Evolutionary conservation across 2,329 filamentous ascomycete species (phyloP).

Genomic region (Verticillium isaacii): DNA sequence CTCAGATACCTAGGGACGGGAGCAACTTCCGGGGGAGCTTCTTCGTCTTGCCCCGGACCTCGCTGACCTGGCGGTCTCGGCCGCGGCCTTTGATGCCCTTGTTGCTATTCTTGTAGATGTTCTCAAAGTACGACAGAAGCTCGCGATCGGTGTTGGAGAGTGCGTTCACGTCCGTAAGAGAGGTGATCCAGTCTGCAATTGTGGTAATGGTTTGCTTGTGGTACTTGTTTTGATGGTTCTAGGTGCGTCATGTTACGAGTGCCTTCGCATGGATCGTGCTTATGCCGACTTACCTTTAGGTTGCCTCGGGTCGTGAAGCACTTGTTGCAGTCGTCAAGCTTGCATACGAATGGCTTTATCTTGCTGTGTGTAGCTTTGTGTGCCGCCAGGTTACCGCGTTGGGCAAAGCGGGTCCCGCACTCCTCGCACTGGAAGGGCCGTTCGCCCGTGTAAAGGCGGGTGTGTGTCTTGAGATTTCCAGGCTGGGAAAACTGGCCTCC

Average conservation of each 20-base stretch:
- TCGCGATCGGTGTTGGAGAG: slow-evolving; percentile 67
- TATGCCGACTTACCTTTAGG: slow-evolving; percentile 62
- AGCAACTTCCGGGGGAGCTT: too few species aligned
- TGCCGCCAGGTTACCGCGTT: slow-evolving; percentile 78
- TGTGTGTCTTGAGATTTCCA: slow-evolving; percentile 90
- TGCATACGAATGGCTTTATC: slow-evolving; percentile 75
- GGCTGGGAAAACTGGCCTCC: slow-evolving; percentile 84
- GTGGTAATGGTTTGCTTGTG: slow-evolving; percentile 69
- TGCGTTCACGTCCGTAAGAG: slow-evolving; percentile 49
- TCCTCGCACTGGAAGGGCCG: slow-evolving; percentile 75
- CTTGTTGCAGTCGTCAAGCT: slow-evolving; percentile 79
- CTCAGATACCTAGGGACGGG: too few species aligned
- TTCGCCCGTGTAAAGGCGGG: slow-evolving; percentile 82
- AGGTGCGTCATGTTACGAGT: slow-evolving; percentile 4
- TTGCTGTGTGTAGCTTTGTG: slow-evolving; percentile 78
- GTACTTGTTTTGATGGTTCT: slow-evolving; percentile 93
- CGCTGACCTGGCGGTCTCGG: slow-evolving; percentile 66
- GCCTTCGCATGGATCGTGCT: not conserved
- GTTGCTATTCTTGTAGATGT: slow-evolving; percentile 95
- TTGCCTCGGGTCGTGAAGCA: slow-evolving; percentile 88
- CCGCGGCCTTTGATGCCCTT: slow-evolving; percentile 97
- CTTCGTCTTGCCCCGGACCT: slow-evolving; percentile 12
- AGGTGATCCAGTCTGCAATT: slow-evolving; percentile 68
- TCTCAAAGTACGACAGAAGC: slow-evolving; percentile 78
- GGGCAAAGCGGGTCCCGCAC: slow-evolving; percentile 79